phyloP scores from a whole-genome alignment of 805 yeast genomes.

The Candida nonsorbophila region DNA sequence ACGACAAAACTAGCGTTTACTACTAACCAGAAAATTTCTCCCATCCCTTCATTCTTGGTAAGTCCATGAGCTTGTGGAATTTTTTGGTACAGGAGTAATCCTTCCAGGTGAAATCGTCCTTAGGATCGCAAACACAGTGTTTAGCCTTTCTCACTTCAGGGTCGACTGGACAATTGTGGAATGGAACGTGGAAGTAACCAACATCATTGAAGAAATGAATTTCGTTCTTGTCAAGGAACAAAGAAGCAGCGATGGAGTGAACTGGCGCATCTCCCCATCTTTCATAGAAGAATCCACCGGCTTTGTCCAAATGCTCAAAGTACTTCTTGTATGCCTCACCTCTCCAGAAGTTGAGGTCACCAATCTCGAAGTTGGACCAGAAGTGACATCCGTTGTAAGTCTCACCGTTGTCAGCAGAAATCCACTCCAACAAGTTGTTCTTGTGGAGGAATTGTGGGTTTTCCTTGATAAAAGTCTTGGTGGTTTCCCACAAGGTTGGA shows the following conservation, averaged over 20 bases:
- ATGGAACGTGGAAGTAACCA: slow-evolving; percentile 82
- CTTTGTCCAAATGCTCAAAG: slow-evolving; percentile 67
- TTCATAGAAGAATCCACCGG: slow-evolving; percentile 91
- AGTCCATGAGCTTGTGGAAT: slow-evolving; percentile 50
- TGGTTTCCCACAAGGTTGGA: slow-evolving; percentile 76
- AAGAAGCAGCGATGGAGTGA: slow-evolving; percentile 80
- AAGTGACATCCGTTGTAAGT: slow-evolving; percentile 80
- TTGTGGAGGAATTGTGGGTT: slow-evolving; percentile 58
- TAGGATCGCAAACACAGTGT: slow-evolving; percentile 71
- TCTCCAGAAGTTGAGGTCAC: slow-evolving; percentile 70
- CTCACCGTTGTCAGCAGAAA: slow-evolving; percentile 63
- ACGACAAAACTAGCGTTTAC: no score
- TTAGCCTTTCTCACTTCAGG: slow-evolving; percentile 48
- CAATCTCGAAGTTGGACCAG: slow-evolving; percentile 90
- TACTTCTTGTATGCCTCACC: slow-evolving; percentile 62
- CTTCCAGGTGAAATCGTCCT: slow-evolving; percentile 72
- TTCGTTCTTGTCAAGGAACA: slow-evolving; percentile 64
- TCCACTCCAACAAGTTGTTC: slow-evolving; percentile 64
- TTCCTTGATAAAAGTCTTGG: slow-evolving; percentile 58
- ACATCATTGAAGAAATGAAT: slow-evolving; percentile 78
- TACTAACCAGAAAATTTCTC: slow-evolving; percentile 45
- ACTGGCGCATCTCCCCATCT: slow-evolving; percentile 96
- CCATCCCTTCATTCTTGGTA: slow-evolving; percentile 68
- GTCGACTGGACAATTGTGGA: slow-evolving; percentile 74
- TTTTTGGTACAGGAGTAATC: slow-evolving; percentile 68